Conservation (phyloP, 2,329 filamentous ascomycete genomes). For the Biscogniauxia mediterranea region DNA sequence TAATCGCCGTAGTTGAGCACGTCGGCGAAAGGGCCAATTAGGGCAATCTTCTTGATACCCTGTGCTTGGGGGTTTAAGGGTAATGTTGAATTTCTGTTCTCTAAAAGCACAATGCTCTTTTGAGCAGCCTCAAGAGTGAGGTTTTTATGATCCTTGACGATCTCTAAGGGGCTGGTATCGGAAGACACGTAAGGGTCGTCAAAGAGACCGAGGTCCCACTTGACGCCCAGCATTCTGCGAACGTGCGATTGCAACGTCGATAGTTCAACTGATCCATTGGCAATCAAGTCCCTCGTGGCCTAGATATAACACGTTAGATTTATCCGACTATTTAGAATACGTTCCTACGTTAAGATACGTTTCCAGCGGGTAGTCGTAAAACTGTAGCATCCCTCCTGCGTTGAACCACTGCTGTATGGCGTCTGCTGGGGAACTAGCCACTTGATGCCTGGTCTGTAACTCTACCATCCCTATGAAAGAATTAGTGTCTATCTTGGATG, state of each 20-base stretch:
- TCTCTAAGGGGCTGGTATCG: constrained; percentile 32
- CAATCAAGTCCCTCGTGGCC: constrained; percentile 34
- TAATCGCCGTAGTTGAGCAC: constrained; percentile 44
- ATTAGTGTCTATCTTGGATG: constrained; percentile 8
- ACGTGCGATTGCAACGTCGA: constrained; percentile 38
- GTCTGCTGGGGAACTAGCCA: constrained; percentile 38
- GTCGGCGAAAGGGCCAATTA: constrained; percentile 42
- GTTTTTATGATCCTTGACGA: constrained; percentile 35
- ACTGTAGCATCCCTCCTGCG: constrained; percentile 45
- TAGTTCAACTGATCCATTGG: constrained; percentile 36
- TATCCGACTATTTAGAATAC: constrained; percentile 2
- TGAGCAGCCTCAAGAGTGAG: constrained; percentile 42
- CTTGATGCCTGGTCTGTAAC: constrained; percentile 35
- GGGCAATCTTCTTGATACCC: constrained; percentile 35
- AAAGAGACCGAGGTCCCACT: constrained; percentile 45
- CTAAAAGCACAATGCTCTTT: constrained; percentile 41
- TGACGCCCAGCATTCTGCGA: constrained; percentile 37
- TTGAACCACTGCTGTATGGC: constrained; percentile 44
- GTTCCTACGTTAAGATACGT: constrained; percentile 35
- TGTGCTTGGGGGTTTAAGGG: constrained; percentile 33
- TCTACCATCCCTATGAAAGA: constrained; percentile 29
- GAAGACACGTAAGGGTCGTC: constrained; percentile 36
- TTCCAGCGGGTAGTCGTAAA: constrained; percentile 43
- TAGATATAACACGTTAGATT: constrained; percentile 6
- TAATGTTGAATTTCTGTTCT: constrained; percentile 40